These are phyloP conservation scores for Colletotrichum liaoningense DNA, from an alignment of 2,329 filamentous ascomycete genomes.

Conservation along the genomic window DNA sequence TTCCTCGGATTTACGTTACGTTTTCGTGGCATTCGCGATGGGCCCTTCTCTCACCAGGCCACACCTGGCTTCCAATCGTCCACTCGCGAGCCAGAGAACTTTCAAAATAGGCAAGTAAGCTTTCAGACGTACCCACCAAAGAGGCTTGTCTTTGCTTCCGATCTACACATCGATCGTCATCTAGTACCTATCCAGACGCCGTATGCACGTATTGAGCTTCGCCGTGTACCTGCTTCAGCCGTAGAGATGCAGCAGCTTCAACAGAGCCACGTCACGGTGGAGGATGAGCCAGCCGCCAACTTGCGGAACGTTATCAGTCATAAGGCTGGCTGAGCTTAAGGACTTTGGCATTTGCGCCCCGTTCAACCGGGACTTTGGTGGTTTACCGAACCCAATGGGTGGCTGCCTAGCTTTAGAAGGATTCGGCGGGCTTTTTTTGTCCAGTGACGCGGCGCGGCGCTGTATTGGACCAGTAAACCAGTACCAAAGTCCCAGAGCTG, in stretches of 20 bases:
- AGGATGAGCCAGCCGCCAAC: neutral
- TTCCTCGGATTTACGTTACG: neutral
- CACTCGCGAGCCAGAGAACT: neutral
- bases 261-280: neutral
- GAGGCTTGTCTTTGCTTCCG: neutral
- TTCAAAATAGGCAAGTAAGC: conserved; percentile 1
- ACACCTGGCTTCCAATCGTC: conserved; percentile 1
- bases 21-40: conserved; percentile 10
- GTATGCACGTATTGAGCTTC: neutral
- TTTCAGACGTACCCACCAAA: neutral
- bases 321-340: neutral
- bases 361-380: neutral
- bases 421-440: conserved; percentile 9
- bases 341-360: neutral
- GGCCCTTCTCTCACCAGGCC: neutral
- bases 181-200: neutral
- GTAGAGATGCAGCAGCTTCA: neutral
- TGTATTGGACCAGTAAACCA: neutral
- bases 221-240: neutral
- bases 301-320: neutral
- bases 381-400: too few species aligned
- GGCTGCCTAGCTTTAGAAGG: neutral
- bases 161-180: neutral
- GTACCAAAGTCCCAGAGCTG: conserved; percentile 3
- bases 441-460: conserved; percentile 9